A percentile compares a stretch with the other conserved stretches of the same genome.
These are phyloP conservation scores for Effrenium voratum DNA, from an alignment of 73 alveolate genomes.

Conservation along the genomic window DNA sequence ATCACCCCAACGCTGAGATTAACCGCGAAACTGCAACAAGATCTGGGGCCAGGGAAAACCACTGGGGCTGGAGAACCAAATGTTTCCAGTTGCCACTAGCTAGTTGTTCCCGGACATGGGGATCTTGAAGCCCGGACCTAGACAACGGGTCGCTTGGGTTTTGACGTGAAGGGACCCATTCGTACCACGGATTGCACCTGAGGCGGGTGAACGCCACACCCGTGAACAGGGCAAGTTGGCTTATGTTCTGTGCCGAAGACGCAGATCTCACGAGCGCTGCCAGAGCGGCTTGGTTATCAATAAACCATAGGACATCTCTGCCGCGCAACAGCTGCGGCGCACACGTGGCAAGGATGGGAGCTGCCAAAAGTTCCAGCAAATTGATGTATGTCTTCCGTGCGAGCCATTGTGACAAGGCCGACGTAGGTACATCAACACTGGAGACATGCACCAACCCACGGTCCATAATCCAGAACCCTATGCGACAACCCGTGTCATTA, in stretches of 20 bases:
- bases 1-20: too few species aligned
- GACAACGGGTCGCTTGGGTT: constrained; percentile 20
- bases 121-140: not conserved
- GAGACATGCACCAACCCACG: not conserved
- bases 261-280: not conserved
- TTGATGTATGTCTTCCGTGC: not conserved
- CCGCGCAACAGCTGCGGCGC: not conserved
- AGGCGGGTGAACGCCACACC: not conserved
- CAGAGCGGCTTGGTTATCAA: constrained; percentile 28
- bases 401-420: not conserved
- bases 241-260: not conserved
- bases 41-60: not conserved
- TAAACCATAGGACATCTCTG: constrained; percentile 7
- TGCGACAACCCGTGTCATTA: not conserved
- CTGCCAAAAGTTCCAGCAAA: not conserved
- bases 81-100: not conserved
- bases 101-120: not conserved
- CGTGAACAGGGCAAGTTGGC: not conserved
- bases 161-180: constrained; percentile 16
- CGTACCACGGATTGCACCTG: constrained; percentile 19
- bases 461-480: not conserved
- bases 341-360: not conserved
- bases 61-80: not conserved
- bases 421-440: not conserved
- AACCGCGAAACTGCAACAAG: not conserved